phyloP scores from a whole-genome alignment of 179 eudicot genomes.

The Spinacia oleracea region DNA sequence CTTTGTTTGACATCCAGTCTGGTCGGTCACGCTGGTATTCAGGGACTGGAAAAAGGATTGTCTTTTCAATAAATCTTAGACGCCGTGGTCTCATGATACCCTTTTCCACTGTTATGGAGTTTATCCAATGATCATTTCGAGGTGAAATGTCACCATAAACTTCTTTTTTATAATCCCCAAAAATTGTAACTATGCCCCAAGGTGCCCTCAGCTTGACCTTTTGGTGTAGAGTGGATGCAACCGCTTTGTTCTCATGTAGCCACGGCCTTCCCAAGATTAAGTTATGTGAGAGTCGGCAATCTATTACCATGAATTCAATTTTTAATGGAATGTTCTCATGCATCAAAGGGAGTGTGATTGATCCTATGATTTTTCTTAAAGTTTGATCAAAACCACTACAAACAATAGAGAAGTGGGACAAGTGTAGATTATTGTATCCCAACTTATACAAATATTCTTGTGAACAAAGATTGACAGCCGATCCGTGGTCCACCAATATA shows the following conservation, averaged over 20 bases:
- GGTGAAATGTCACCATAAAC: background rate
- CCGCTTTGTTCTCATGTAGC: background rate
- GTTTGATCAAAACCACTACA: background rate
- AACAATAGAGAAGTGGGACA: background rate
- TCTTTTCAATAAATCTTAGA: too few relatives aligned
- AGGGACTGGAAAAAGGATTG: too few relatives aligned
- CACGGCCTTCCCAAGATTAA: background rate
- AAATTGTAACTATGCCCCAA: background rate
- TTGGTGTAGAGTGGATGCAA: background rate
- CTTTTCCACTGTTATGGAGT: too few relatives aligned
- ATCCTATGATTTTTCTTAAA: background rate
- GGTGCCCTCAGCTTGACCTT: background rate
- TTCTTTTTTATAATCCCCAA: background rate
- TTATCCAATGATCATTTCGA: too few relatives aligned
- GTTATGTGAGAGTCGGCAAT: background rate
- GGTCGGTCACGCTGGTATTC: too few relatives aligned
- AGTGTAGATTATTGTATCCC: background rate
- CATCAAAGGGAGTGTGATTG: background rate
- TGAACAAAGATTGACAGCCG: background rate
- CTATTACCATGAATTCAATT: background rate
- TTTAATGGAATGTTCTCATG: too few relatives aligned
- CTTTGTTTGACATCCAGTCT: too few relatives aligned
- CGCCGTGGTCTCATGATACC: too few relatives aligned
- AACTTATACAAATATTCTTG: background rate
- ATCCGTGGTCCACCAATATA: background rate